Conservation (phyloP, 805 yeast species). For the Babjeviella inositovora region DNA sequence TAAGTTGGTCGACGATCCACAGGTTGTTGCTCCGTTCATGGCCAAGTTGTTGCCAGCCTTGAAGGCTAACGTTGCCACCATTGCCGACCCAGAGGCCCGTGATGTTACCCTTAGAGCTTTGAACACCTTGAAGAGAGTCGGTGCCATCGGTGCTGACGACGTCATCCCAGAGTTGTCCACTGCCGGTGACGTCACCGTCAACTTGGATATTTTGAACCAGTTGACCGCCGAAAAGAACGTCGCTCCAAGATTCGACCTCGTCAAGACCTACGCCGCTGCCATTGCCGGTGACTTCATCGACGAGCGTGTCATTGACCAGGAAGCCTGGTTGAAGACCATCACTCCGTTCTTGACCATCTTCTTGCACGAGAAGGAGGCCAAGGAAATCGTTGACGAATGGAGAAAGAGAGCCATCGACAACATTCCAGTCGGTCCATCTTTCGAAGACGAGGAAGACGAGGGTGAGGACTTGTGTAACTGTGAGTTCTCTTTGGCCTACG, state of each 20-base stretch:
- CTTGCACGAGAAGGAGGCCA: conserved; percentile 86
- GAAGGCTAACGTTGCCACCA: conserved; percentile 84
- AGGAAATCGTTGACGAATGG: conserved; percentile 82
- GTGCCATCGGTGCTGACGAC: conserved; percentile 87
- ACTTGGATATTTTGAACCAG: conserved; percentile 65
- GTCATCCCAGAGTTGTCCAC: conserved; percentile 92
- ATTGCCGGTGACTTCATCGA: conserved; percentile 98
- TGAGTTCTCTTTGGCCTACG: conserved; percentile 99
- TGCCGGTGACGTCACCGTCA: conserved; percentile 93
- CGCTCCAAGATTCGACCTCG: conserved; percentile 65
- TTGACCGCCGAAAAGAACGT: conserved; percentile 50
- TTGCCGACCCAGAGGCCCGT: conserved; percentile 99
- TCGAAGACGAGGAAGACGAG: conserved; percentile 88
- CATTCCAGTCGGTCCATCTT: conserved; percentile 91
- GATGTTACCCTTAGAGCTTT: conserved; percentile 95
- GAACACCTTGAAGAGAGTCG: conserved; percentile 96
- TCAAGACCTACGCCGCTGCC: conserved; percentile 75
- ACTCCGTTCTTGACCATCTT: conserved; percentile 92
- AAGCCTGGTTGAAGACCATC: conserved; percentile 77
- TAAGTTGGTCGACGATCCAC: conserved; percentile 99
- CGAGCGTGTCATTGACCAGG: conserved; percentile 90
- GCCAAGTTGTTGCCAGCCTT: conserved; percentile 89
- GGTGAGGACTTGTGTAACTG: conserved; percentile 99
- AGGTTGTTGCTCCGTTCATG: conserved; percentile 99
- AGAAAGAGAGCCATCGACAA: conserved; percentile 94